Base-by-base conservation (phyloP, 805 yeast genomes). In the Isabelozyma pseudorhagii region DNA sequence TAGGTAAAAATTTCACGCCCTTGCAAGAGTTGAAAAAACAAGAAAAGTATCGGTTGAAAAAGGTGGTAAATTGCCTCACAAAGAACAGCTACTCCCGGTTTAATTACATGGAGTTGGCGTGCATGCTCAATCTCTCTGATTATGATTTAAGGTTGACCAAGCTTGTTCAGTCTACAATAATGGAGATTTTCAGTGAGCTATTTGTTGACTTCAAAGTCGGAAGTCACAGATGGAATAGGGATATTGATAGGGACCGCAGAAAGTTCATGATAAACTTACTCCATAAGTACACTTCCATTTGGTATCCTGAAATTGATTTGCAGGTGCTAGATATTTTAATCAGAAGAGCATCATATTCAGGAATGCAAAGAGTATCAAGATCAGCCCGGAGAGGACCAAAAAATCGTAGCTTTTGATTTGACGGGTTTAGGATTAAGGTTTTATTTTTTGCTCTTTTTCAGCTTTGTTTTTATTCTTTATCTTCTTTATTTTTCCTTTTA, bases 191-290 rank as follows among this genome's bases (percentile, higher is more conserved):
- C 52, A 78, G 75, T 41, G 71, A 77, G 40, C 82, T 79, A 15
- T 31, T 31, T 31, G 75, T 89, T 47, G 84, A 86, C 4, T 89
- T 88, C 66, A 83, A 85, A 28, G 64, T 90, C 28, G 96, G 96
- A 5, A 79, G 82, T 53, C 81, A 81, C 59, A 87, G 96, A 0
- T 90, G 97, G 96, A 84, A 88, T 41, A 75, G 96, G 54, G 96
- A 87, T 59, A 87, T 94, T 0, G 74, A 79, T 1, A 77, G 74
- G 46, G 68, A 65, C 4, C 78, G 79, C 53, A 74, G 96, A 40
- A 63, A 63, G 9, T 57, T 64, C 5, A 67, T 84, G 42, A 68
- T 87, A 25, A 72, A 73, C 25, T 68, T 74, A 46, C 72, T 90
- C 45, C 71, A 77, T 57, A 57, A 59, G 6, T 70, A 77, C 49